A percentile compares a stretch with the other conserved stretches of the same genome.
Conservation (phyloP, 306 rosid genomes). For the Herpetospermum pedunculosum region DNA sequence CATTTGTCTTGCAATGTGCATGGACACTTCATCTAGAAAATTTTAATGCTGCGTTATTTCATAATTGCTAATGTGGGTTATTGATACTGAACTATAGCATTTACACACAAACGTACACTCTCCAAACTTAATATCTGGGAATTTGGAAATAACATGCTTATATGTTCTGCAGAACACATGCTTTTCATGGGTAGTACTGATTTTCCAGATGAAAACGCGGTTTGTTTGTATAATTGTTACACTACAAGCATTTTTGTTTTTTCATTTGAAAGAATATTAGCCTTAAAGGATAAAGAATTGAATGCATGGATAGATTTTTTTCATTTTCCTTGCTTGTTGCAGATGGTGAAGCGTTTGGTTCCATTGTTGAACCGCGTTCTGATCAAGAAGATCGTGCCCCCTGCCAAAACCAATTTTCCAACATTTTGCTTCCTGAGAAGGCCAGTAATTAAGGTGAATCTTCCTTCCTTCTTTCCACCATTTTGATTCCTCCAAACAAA, state of each 20-base stretch:
- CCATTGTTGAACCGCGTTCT: constrained; percentile 62
- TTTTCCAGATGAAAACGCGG: constrained; percentile 98
- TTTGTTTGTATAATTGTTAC: constrained; percentile 24
- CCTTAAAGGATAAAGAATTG: background rate
- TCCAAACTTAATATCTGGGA: background rate
- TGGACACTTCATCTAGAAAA: background rate
- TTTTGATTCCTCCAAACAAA: no score
- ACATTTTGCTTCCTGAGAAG: constrained; percentile 50
- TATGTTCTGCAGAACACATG: constrained; percentile 77
- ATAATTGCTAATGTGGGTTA: background rate
- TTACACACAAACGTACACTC: background rate
- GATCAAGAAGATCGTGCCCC: constrained; percentile 57
- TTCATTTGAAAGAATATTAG: background rate
- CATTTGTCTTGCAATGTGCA: background rate
- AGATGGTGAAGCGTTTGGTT: no score
- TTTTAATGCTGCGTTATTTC: background rate
- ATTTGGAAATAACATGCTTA: background rate
- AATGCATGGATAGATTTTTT: background rate
- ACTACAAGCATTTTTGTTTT: background rate
- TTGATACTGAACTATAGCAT: background rate
- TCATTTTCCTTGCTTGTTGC: no score
- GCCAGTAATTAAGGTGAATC: no score
- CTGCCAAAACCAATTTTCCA: constrained; percentile 49
- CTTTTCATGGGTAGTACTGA: constrained; percentile 96
- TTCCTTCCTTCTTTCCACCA: no score